A percentile compares a stretch with the other conserved stretches of the same genome.
phyloP scores from a whole-genome alignment of 1,139 yeast genomes.

The Magnusiomyces paraingens region DNA sequence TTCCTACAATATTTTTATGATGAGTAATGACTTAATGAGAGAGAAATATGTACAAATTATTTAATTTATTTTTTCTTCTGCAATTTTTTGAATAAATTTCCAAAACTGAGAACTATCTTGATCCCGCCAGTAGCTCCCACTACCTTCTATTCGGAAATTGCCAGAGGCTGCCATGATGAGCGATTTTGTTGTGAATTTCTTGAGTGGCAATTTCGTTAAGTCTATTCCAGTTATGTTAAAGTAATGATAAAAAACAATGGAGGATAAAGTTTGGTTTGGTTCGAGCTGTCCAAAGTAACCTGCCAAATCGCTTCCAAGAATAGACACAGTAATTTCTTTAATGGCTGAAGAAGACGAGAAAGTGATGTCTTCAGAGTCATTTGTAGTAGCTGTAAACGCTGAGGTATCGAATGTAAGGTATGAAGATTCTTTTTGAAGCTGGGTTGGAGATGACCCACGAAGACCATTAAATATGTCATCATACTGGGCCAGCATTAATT shows the following conservation, averaged over 20 bases:
- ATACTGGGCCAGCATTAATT: not conserved
- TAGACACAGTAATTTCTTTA: constrained; percentile 1
- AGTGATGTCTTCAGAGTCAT: not conserved
- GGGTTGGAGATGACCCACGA: not conserved
- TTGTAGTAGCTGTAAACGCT: not conserved
- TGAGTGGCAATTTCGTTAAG: not conserved
- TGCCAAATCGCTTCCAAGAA: not conserved
- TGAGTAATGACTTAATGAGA: no score
- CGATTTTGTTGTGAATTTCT: not conserved
- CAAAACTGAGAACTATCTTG: not conserved
- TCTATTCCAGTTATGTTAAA: not conserved
- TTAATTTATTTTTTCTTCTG: not conserved
- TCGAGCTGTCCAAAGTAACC: constrained; percentile 1
- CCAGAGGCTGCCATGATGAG: not conserved
- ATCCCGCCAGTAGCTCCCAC: not conserved
- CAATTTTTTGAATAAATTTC: not conserved
- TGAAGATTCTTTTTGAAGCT: not conserved
- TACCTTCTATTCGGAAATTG: not conserved
- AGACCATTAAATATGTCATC: not conserved
- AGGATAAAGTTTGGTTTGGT: not conserved
- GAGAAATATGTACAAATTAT: no score
- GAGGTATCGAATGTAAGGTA: not conserved
- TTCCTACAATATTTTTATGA: no score
- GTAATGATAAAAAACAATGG: not conserved
- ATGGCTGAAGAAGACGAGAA: not conserved